Percentiles rank a stretch among this genome's conserved stretches.
phyloP scores from a whole-genome alignment of 768 basidiomycete species.

The Suillus clintonianus region DNA sequence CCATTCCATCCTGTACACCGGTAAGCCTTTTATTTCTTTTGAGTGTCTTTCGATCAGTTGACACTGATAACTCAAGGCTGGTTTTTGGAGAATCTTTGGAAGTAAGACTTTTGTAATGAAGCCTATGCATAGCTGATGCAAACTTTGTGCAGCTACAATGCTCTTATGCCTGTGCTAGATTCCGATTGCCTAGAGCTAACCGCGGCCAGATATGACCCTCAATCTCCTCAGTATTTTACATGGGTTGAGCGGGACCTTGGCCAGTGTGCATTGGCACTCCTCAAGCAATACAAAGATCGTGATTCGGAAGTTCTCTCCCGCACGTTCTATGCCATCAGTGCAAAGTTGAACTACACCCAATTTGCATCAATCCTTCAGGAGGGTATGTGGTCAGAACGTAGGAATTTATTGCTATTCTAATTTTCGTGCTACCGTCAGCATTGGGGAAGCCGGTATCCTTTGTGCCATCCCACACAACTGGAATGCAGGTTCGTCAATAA shows the following conservation, averaged over 20 bases:
- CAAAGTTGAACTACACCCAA: slow-evolving; percentile 17
- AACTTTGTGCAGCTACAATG: slow-evolving; percentile 5
- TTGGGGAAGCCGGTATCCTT: slow-evolving; percentile 30
- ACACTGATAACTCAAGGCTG: slow-evolving; percentile 16
- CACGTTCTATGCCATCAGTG: slow-evolving; percentile 27
- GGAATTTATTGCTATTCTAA: background rate
- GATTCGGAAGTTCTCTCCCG: slow-evolving; percentile 19
- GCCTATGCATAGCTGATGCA: background rate
- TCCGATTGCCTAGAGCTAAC: slow-evolving; percentile 18
- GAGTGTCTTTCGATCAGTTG: background rate
- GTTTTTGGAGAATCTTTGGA: slow-evolving; percentile 26
- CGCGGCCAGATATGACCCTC: slow-evolving; percentile 19
- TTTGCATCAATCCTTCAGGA: slow-evolving; percentile 16
- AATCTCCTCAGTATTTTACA: slow-evolving; percentile 18
- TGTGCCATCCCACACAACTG: slow-evolving; percentile 11
- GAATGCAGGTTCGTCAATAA: slow-evolving; percentile 18
- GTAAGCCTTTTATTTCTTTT: slow-evolving; percentile 10
- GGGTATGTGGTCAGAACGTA: slow-evolving; percentile 8
- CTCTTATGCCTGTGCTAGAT: slow-evolving; percentile 11
- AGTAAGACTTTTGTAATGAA: slow-evolving; percentile 8
- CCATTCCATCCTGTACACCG: slow-evolving; percentile 18
- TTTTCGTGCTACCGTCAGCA: slow-evolving; percentile 10
- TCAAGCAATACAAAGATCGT: slow-evolving; percentile 25
- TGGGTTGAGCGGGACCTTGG: slow-evolving; percentile 28
- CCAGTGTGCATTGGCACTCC: slow-evolving; percentile 20